Percentiles rank a stretch among this genome's conserved stretches.
Conservation (phyloP, 2,329 filamentous ascomycete species). For the Alternaria hordeiaustralica region DNA sequence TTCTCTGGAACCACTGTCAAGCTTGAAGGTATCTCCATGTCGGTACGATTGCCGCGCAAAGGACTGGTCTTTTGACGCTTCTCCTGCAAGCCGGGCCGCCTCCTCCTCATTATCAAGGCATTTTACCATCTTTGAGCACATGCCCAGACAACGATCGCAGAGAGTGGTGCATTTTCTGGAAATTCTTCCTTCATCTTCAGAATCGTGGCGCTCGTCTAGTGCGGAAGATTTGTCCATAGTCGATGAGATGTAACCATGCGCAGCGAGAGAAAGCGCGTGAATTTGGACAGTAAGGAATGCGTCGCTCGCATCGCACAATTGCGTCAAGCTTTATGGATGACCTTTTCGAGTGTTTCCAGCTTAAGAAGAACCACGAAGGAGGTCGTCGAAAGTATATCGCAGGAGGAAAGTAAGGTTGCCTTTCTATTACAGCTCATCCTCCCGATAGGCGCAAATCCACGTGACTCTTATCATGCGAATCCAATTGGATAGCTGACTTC, state of each 20-base stretch:
- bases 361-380: background rate
- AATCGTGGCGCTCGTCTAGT: background rate
- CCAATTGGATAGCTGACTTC: background rate
- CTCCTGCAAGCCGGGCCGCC: too few species aligned
- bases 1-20: background rate
- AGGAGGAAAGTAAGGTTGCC: background rate
- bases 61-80: too few species aligned
- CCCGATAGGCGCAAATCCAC: background rate
- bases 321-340: background rate
- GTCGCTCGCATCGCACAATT: background rate
- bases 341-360: background rate
- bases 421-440: background rate
- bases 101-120: background rate
- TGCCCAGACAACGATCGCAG: background rate
- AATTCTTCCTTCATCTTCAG: background rate
- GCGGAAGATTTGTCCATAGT: background rate
- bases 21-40: background rate
- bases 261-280: background rate
- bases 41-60: background rate
- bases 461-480: background rate
- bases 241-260: background rate
- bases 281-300: rapidly evolving
- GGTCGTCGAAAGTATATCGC: background rate
- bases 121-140: background rate
- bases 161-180: background rate